These are phyloP conservation scores for Oleoguttula mirabilis DNA, from an alignment of 495 filamentous ascomycete genomes.

Conservation along the genomic window DNA sequence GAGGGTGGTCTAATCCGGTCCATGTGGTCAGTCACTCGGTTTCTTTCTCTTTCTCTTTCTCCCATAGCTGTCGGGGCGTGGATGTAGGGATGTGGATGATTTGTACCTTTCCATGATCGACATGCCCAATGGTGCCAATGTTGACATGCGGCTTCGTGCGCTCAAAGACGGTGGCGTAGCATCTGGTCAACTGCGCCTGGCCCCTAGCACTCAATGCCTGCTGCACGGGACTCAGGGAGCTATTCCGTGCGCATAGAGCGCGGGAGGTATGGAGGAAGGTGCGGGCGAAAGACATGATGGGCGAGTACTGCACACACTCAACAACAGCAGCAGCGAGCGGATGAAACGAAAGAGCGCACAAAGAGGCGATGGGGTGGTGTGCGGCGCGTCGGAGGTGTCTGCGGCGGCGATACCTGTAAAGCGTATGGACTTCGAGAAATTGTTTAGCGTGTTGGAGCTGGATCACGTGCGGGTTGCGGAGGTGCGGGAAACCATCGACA, in stretches of 20 bases:
- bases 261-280: slow-evolving; percentile 30
- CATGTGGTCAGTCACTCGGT: too few relatives aligned
- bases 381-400: too few relatives aligned
- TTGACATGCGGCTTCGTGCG: slow-evolving; percentile 95
- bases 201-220: slow-evolving; percentile 47
- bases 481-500: too few relatives aligned
- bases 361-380: slow-evolving; percentile 14
- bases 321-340: slow-evolving; percentile 4
- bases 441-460: too few relatives aligned
- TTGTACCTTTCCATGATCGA: slow-evolving; percentile 94
- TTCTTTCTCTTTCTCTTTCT: too few relatives aligned
- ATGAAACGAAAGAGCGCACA: slow-evolving; percentile 10
- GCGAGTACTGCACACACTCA: slow-evolving; percentile 42
- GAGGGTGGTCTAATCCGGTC: slow-evolving; percentile 63
- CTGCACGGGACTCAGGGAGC: slow-evolving; percentile 27
- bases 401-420: too few relatives aligned
- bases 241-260: slow-evolving; percentile 25
- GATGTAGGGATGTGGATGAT: not conserved
- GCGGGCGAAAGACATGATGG: slow-evolving; percentile 39
- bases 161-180: slow-evolving; percentile 62
- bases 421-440: too few relatives aligned
- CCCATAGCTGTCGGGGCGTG: too few relatives aligned
- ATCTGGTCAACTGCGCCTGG: slow-evolving; percentile 51
- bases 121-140: slow-evolving; percentile 97
- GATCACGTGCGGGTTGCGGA: too few relatives aligned